Percentiles rank a stretch among this genome's conserved stretches.
These are phyloP conservation scores for Hypholoma fasciculare DNA, from an alignment of 768 basidiomycete genomes.

Conservation along the genomic window DNA sequence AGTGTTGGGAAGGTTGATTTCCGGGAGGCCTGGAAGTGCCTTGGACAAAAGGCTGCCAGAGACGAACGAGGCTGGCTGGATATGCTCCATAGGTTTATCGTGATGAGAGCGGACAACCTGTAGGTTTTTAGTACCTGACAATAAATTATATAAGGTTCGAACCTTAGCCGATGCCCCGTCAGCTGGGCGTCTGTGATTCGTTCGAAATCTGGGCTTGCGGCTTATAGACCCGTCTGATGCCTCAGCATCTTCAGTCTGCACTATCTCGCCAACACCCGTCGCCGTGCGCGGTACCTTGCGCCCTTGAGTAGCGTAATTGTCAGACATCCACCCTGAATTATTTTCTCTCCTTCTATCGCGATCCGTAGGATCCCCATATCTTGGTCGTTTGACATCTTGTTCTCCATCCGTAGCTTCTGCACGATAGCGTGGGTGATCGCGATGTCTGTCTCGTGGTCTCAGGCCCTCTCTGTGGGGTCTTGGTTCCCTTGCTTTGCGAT, in stretches of 20 bases:
- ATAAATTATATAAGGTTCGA: neutral
- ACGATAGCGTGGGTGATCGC: slow-evolving; percentile 17
- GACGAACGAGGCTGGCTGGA: neutral
- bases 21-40: neutral
- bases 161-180: slow-evolving; percentile 29
- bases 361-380: slow-evolving; percentile 7
- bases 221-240: slow-evolving; percentile 27
- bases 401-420: slow-evolving; percentile 22
- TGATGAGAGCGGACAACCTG: slow-evolving; percentile 4
- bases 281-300: slow-evolving; percentile 14
- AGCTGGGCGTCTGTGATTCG: slow-evolving; percentile 28
- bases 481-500: slow-evolving; percentile 8
- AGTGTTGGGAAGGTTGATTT: slow-evolving; percentile 2
- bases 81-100: slow-evolving; percentile 1
- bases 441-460: slow-evolving; percentile 13
- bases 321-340: slow-evolving; percentile 19
- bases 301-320: slow-evolving; percentile 12
- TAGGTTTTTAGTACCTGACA: neutral
- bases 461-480: slow-evolving; percentile 7
- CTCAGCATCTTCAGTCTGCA: slow-evolving; percentile 25
- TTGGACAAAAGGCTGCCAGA: neutral
- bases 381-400: slow-evolving; percentile 17
- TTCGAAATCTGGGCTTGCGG: too few relatives aligned
- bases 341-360: slow-evolving; percentile 20
- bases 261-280: slow-evolving; percentile 7